Percentiles rank a stretch among this genome's conserved stretches.
These are phyloP conservation scores for Phaseolus coccineus DNA, from an alignment of 331 rosid species.

Conservation along the genomic window DNA sequence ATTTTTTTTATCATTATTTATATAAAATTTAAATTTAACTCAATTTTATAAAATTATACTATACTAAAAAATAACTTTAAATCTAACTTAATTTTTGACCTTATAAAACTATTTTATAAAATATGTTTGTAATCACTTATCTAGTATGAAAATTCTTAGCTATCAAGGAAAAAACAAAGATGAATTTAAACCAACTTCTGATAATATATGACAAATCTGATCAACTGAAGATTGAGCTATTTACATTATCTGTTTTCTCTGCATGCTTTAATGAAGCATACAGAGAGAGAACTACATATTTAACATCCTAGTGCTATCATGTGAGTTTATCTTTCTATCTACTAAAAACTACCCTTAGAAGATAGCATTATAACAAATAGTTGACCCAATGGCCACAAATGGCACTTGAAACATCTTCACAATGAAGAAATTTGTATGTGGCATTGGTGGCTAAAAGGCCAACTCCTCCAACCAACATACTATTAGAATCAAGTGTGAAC, in stretches of 20 bases:
- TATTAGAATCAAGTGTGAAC: conserved; percentile 20
- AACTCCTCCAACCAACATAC: conserved; percentile 32
- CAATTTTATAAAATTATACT: no score
- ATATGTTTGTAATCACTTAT: no score
- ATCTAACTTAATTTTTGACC: no score
- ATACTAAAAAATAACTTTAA: no score
- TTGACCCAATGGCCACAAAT: conserved; percentile 9
- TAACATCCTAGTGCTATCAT: conserved; percentile 26
- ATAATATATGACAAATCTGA: conserved; percentile 23
- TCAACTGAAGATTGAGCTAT: conserved; percentile 34
- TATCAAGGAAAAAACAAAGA: no score
- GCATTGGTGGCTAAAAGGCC: conserved; percentile 16
- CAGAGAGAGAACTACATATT: conserved; percentile 28
- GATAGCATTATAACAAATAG: conserved; percentile 27
- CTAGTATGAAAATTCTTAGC: no score
- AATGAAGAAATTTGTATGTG: conserved; percentile 22
- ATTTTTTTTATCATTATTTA: no score
- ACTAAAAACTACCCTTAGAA: conserved; percentile 34
- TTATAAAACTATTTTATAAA: no score
- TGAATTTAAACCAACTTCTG: not conserved
- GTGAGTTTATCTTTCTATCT: conserved; percentile 31
- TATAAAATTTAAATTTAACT: no score
- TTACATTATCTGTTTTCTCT: not conserved
- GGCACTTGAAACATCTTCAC: conserved; percentile 35
- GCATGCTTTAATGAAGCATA: conserved; percentile 35